Conservation (phyloP, 2,329 filamentous ascomycete species). For the Neurospora crassa region DNA sequence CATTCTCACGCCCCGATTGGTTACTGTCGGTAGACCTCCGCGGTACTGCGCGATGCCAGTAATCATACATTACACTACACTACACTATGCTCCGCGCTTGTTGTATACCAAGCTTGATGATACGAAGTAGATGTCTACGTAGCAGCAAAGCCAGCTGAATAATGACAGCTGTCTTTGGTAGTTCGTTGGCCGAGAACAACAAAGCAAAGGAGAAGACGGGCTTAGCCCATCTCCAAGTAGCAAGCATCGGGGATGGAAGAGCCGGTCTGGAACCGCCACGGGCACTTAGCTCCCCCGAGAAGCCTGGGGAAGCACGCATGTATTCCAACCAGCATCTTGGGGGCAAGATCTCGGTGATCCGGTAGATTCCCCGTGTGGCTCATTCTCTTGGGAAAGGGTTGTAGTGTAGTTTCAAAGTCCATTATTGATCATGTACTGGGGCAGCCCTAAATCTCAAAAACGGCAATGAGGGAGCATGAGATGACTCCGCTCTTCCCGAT, state of each 20-base stretch:
- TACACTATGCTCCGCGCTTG: not conserved
- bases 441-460: not conserved
- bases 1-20: not conserved
- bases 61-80: not conserved
- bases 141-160: not conserved
- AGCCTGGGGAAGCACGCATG: not conserved
- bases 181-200: not conserved
- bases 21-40: not conserved
- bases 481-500: not conserved
- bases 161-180: not conserved
- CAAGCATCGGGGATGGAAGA: not conserved
- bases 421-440: not conserved
- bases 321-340: not conserved
- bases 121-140: not conserved
- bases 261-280: not conserved
- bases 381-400: not conserved
- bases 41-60: not conserved
- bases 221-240: no score
- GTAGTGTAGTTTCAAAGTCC: not conserved
- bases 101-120: not conserved
- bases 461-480: not conserved
- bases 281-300: not conserved
- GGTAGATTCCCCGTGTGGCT: not conserved
- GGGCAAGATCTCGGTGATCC: not conserved
- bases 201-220: not conserved